A percentile compares a stretch with the other conserved stretches of the same genome.
Conservation (phyloP, 2,329 filamentous ascomycete species). For the Grosmannia penicillata region DNA sequence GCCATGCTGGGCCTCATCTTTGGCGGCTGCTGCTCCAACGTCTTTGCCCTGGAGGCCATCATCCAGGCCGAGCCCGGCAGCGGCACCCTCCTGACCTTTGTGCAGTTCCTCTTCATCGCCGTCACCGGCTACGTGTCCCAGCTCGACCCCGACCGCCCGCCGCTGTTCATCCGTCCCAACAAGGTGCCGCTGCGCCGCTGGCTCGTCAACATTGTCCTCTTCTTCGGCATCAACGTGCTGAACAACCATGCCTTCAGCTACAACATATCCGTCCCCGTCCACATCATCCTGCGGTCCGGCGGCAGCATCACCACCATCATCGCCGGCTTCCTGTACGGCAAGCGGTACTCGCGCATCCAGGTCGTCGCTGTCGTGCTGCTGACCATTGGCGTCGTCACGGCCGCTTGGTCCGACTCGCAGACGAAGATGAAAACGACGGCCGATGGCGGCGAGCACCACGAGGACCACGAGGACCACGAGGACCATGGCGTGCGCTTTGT, state of each 20-base stretch:
- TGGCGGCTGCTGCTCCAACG: conserved; percentile 54
- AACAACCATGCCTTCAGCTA: conserved; percentile 98
- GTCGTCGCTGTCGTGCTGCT: conserved; percentile 68
- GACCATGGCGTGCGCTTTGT: conserved; percentile 29
- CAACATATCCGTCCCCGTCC: conserved; percentile 87
- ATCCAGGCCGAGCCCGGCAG: conserved; percentile 82
- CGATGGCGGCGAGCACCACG: neutral
- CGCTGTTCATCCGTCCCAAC: conserved; percentile 61
- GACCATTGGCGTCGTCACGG: conserved; percentile 72
- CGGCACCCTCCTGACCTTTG: conserved; percentile 76
- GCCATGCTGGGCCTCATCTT: conserved; percentile 78
- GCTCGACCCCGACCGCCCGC: conserved; percentile 50
- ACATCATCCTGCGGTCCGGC: conserved; percentile 90
- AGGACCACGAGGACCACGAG: conserved; percentile 9
- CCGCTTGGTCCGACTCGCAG: conserved; percentile 79
- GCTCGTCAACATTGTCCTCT: conserved; percentile 77
- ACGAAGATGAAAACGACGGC: too few species aligned
- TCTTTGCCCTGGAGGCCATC: conserved; percentile 92
- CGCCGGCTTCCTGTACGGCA: conserved; percentile 77
- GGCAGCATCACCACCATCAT: conserved; percentile 92
- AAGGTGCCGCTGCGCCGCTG: conserved; percentile 74
- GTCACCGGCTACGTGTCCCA: conserved; percentile 64
- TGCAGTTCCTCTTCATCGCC: conserved; percentile 75
- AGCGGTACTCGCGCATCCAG: conserved; percentile 68
- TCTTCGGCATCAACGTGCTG: conserved; percentile 85